A percentile compares a stretch with the other conserved stretches of the same genome.
Conservation (phyloP, 352 stramenopile species). For the Saprolegnia diclina region DNA sequence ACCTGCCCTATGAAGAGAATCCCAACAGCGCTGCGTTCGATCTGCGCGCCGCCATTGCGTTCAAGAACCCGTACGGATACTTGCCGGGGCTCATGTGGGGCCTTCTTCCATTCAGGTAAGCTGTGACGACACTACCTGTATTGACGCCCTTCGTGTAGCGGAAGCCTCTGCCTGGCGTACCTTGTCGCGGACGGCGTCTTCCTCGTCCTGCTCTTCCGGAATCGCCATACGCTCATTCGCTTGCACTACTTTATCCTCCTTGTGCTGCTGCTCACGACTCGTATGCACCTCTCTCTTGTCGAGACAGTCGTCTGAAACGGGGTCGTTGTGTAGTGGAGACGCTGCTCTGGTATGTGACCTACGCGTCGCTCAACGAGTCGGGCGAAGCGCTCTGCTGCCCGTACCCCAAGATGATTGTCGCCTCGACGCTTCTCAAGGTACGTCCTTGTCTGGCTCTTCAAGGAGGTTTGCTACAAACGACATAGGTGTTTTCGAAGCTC, state of each 20-base stretch:
- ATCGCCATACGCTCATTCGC: conserved; percentile 64
- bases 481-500: conserved; percentile 45
- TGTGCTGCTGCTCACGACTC: conserved; percentile 70
- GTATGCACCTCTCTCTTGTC: conserved; percentile 30
- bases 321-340: conserved; percentile 43
- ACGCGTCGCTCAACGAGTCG: conserved; percentile 62
- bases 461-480: neutral
- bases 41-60: conserved; percentile 57
- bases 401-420: conserved; percentile 56
- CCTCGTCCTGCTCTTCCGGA: conserved; percentile 51
- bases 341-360: conserved; percentile 70
- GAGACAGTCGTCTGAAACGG: no score
- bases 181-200: conserved; percentile 63
- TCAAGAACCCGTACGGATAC: conserved; percentile 80
- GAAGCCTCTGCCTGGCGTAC: conserved; percentile 65
- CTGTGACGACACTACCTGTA: conserved; percentile 25
- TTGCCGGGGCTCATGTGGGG: conserved; percentile 71
- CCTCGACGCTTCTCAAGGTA: conserved; percentile 72
- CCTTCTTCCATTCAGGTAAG: conserved; percentile 80
- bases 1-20: conserved; percentile 12
- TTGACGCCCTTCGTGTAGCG: conserved; percentile 35
- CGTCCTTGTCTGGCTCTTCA: neutral
- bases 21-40: conserved; percentile 33
- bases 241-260: conserved; percentile 79
- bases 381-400: conserved; percentile 71